These are phyloP conservation scores for Boletus rubescentipes DNA, from an alignment of 768 basidiomycete genomes.

Conservation along the genomic window DNA sequence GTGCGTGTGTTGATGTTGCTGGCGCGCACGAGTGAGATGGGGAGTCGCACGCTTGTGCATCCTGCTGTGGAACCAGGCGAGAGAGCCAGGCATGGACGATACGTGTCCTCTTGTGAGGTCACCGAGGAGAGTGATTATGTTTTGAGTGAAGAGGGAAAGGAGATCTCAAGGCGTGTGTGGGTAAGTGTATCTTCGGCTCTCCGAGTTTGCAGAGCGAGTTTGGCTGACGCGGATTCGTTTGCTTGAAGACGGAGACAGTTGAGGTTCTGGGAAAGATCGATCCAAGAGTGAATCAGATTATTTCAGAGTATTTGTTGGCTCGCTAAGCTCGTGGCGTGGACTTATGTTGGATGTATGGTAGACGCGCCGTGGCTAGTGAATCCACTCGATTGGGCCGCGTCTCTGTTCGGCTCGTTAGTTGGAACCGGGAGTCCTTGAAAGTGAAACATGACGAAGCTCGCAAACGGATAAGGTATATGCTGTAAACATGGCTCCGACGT, in stretches of 20 bases:
- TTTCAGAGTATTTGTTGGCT: conserved; percentile 24
- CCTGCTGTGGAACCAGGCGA: conserved; percentile 30
- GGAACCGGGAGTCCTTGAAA: too few species aligned
- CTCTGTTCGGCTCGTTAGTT: too few species aligned
- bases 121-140: conserved; percentile 34
- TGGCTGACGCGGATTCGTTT: not conserved
- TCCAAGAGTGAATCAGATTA: conserved; percentile 26
- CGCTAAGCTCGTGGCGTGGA: too few species aligned
- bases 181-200: conserved; percentile 19
- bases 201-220: not conserved
- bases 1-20: conserved; percentile 18
- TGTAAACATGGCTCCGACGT: too few species aligned
- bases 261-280: conserved; percentile 28
- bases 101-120: conserved; percentile 28
- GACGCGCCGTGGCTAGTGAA: too few species aligned
- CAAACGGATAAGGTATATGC: too few species aligned
- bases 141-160: conserved; percentile 31
- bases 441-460: too few species aligned
- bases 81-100: conserved; percentile 28
- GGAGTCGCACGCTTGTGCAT: conserved; percentile 37
- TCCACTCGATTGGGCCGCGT: too few species aligned
- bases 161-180: conserved; percentile 33
- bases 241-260: conserved; percentile 28
- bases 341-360: too few species aligned
- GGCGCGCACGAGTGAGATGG: conserved; percentile 34